These are phyloP conservation scores for Fusarium torreyae DNA, from an alignment of 2,329 filamentous ascomycete species.

Conservation along the genomic window DNA sequence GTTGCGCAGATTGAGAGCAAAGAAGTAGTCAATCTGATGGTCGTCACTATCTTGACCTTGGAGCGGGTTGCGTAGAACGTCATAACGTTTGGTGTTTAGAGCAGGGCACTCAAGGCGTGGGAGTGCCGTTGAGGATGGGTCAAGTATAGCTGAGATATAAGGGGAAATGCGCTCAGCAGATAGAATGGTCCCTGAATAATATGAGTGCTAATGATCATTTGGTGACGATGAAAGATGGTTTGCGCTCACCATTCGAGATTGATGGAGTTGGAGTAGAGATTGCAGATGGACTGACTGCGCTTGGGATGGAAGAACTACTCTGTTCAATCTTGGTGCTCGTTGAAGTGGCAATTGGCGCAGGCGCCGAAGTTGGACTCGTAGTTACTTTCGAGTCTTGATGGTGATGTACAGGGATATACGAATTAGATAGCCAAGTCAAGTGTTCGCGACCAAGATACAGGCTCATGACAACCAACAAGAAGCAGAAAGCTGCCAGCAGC, in stretches of 20 bases:
- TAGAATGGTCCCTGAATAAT: slow-evolving; percentile 52
- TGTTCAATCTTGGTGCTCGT: neutral
- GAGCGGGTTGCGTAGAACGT: slow-evolving; percentile 26
- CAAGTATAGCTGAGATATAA: slow-evolving; percentile 52
- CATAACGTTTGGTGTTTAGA: slow-evolving; percentile 42
- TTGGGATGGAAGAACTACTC: neutral
- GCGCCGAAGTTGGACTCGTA: neutral
- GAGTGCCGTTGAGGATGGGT: slow-evolving; percentile 42
- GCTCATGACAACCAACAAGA: slow-evolving; percentile 34
- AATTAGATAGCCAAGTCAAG: slow-evolving; percentile 20
- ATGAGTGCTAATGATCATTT: neutral
- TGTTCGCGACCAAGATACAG: slow-evolving; percentile 40
- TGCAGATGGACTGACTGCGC: neutral
- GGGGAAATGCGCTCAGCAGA: slow-evolving; percentile 34
- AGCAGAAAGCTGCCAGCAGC: slow-evolving; percentile 34
- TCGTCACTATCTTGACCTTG: neutral
- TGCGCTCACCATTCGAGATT: slow-evolving; percentile 27
- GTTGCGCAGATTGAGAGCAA: slow-evolving; percentile 68
- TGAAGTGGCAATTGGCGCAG: neutral
- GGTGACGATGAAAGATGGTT: accelerated
- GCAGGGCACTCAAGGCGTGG: slow-evolving; percentile 52
- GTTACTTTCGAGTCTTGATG: neutral
- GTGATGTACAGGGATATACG: slow-evolving; percentile 14
- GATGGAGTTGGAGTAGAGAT: neutral
- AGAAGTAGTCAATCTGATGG: slow-evolving; percentile 59